Percentiles rank a stretch among this genome's conserved stretches.
Evolutionary conservation across 2,329 filamentous ascomycete species (phyloP).

Genomic region (Ceratocystis diversiconidia): DNA sequence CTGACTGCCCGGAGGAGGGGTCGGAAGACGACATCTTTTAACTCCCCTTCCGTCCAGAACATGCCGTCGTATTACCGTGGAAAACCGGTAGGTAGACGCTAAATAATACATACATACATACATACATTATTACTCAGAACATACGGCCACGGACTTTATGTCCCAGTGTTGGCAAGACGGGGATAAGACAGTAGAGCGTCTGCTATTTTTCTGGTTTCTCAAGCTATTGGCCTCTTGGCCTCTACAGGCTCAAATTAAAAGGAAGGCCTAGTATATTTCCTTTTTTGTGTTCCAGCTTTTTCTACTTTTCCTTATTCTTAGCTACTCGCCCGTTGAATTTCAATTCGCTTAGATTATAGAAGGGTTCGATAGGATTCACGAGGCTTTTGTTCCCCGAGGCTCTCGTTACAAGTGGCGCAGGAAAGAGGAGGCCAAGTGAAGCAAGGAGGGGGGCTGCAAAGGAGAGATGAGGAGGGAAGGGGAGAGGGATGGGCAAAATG

Average conservation of each 20-base stretch:
- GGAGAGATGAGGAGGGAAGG: not conserved
- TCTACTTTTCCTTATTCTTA: not conserved
- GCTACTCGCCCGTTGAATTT: not conserved
- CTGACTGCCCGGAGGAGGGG: too few relatives aligned
- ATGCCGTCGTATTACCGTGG: too few relatives aligned
- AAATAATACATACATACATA: too few relatives aligned
- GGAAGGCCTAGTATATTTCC: not conserved
- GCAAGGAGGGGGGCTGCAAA: not conserved
- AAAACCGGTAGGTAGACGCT: too few relatives aligned
- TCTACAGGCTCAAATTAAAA: not conserved
- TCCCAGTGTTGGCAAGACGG: too few relatives aligned
- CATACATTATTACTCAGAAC: too few relatives aligned
- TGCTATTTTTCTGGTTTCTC: not conserved
- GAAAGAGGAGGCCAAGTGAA: not conserved
- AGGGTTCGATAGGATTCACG: not conserved
- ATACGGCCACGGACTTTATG: too few relatives aligned
- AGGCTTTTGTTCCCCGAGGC: not conserved
- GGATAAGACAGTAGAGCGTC: too few relatives aligned
- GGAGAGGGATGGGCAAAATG: not conserved
- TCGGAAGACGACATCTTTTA: too few relatives aligned
- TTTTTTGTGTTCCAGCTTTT: conserved; percentile 3
- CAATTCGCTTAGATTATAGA: not conserved
- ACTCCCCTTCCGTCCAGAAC: too few relatives aligned
- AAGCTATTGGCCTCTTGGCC: not conserved
- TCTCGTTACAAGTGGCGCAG: conserved; percentile 5